These are phyloP conservation scores for Tricholoma terreum DNA, from an alignment of 768 basidiomycete genomes.

Conservation along the genomic window DNA sequence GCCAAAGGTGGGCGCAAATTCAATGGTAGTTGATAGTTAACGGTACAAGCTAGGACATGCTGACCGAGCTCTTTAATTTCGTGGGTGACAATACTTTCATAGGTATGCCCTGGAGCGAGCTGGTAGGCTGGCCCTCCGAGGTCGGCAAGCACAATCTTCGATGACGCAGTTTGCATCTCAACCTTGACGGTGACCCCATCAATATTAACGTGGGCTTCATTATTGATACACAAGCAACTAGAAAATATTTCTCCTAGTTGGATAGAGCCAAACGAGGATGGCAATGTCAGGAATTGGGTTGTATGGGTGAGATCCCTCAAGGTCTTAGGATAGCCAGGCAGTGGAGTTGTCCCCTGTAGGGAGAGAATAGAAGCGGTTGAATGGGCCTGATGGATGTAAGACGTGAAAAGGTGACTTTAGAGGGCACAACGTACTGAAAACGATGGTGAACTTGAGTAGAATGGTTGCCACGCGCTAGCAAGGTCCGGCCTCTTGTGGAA, in stretches of 20 bases:
- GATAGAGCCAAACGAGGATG: constrained; percentile 80
- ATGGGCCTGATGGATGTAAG: constrained; percentile 42
- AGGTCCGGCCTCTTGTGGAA: constrained; percentile 66
- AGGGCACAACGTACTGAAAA: constrained; percentile 52
- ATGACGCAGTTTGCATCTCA: constrained; percentile 81
- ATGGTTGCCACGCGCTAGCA: constrained; percentile 79
- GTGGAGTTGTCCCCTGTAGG: constrained; percentile 66
- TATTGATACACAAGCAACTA: constrained; percentile 78
- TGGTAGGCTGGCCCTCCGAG: constrained; percentile 51
- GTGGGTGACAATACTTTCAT: constrained; percentile 71
- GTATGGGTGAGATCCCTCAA: constrained; percentile 78
- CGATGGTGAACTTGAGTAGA: constrained; percentile 79
- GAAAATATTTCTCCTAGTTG: constrained; percentile 90
- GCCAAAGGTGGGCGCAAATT: constrained; percentile 48
- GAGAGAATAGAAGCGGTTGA: constrained; percentile 77
- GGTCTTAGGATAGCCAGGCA: constrained; percentile 78
- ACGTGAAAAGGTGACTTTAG: background rate
- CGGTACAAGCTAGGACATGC: constrained; percentile 84
- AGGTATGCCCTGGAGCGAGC: constrained; percentile 53
- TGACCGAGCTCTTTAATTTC: constrained; percentile 95
- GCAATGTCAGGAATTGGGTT: constrained; percentile 76
- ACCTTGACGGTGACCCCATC: constrained; percentile 64
- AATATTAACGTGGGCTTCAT: constrained; percentile 64
- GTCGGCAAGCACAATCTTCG: constrained; percentile 62
- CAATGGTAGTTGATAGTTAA: constrained; percentile 74